A percentile compares a stretch with the other conserved stretches of the same genome.
These are phyloP conservation scores for Emericellopsis terricola DNA, from an alignment of 495 filamentous ascomycete genomes.

Conservation along the genomic window DNA sequence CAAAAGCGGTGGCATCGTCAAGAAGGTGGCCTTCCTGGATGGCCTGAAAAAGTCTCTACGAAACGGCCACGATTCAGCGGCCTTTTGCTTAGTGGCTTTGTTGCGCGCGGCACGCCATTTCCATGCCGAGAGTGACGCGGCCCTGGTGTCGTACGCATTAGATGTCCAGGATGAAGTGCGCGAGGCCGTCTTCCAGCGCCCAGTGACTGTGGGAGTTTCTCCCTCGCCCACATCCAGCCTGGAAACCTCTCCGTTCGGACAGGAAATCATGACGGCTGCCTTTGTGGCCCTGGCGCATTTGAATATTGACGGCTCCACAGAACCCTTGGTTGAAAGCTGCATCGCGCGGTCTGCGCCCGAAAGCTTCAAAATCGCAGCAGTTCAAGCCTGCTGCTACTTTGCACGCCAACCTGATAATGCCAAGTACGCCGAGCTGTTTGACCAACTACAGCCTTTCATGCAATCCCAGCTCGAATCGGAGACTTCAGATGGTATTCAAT, in stretches of 20 bases:
- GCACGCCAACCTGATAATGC: conserved; percentile 28
- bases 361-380: conserved; percentile 39
- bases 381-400: conserved; percentile 37
- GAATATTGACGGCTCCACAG: conserved; percentile 35
- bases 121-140: conserved; percentile 36
- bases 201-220: conserved; percentile 5
- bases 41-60: conserved; percentile 37
- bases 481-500: no score
- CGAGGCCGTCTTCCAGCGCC: conserved; percentile 40
- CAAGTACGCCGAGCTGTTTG: conserved; percentile 33
- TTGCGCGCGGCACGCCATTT: conserved; percentile 42
- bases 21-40: conserved; percentile 44
- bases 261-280: conserved; percentile 43
- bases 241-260: conserved; percentile 30
- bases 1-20: conserved; percentile 36
- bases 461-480: conserved; percentile 33
- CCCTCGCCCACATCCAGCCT: conserved; percentile 12
- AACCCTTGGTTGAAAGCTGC: conserved; percentile 31
- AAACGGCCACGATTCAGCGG: conserved; percentile 38
- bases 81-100: conserved; percentile 40
- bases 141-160: conserved; percentile 42
- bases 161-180: conserved; percentile 47
- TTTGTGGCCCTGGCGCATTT: conserved; percentile 43
- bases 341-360: conserved; percentile 34
- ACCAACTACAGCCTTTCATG: conserved; percentile 33